Evolutionary conservation across 495 filamentous ascomycete genomes (phyloP), one percentile per base, ranked within the genome.

Genomic region (Glutinoglossum americanum): DNA sequence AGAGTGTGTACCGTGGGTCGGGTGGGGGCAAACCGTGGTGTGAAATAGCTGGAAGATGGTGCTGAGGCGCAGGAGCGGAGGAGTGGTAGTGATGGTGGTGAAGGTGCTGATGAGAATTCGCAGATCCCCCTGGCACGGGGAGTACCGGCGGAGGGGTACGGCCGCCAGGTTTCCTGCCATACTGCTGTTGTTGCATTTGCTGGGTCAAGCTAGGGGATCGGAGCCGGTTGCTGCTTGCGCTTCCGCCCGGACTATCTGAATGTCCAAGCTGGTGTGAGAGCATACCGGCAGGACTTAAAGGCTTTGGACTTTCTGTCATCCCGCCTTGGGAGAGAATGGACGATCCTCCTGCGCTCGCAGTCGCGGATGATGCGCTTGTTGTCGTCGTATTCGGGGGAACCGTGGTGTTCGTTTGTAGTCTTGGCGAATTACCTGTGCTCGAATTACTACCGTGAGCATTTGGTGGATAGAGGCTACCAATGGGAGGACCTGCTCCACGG

Each of bases 291-390:
- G 89, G 89, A 35, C 87, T 94, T 33, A 94, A 72, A 3, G 89
- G 85, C 64, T 85, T 90, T 0, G 88, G 87, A 61, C 84, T 90
- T 65, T 94, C 89, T 3, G 83, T 89, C 75, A 93, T 84, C 57
- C 75, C 74, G 56, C 71, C 73, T 59, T 85, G 80, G 17, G 81
- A 74, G 66, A 84, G 90, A 56, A 86, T 74, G 7, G 84, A 78
- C 5, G 76, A 55, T 64, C 73, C 67, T 62, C 70, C 65, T 67
- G 74, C 62, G 67, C 70, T 73, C 19, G 74, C 59, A 17, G 72
- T 69, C 60, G 74, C 62, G 27, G 73, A 75, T 1, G 72, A 71
- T 55, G 73, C 68, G 61, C 71, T 74, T 23, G 30, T 51, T 19
- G n/a, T 19, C 19, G 56, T 21, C 32, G n/a, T 27, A 58, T 32